Evolutionary conservation across 176 grass and related monocot genomes (phyloP), one percentile per base, ranked within the genome.

Genomic region (Aechmea fasciata): DNA sequence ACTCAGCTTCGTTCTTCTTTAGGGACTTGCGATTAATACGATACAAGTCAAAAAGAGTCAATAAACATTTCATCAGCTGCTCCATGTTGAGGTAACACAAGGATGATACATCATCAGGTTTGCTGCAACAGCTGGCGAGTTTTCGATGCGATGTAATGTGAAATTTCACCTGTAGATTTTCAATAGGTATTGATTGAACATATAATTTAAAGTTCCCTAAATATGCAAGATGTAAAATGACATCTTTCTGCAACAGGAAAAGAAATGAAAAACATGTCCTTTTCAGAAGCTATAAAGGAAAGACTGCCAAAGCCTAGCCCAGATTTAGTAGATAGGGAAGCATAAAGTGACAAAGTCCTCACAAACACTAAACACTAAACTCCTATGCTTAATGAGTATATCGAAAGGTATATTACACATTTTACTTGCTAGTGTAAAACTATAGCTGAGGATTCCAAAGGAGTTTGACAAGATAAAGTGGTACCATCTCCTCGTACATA

Each of bases 401-500:
- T 41, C 33, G 6, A 41, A 41, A 41, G 33, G 6, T 41, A 7
- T 41, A 41, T 41, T 41, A 41, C 33, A 41, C 33, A 41, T 41
- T 41, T 41, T 41, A 7, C 33, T 41, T 41, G 33, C 33, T 41
- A 41, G 33, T 7, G 33, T 41, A 41, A 41, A 41, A 41, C 4
- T 41, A 41, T 41, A 41, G 33, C 3, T 41, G 33, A 41, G 33
- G 70, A 61, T 14, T 28, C 70, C 48, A 68, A 41, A 26, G 70
- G 17, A 14, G 68, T 57, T 71, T 75, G 22, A 74, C 15, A 63
- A 76, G 62, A 87, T 68, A 69, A 52, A 69, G 51, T 25, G 65
- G 64, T 92, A 97, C 93, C 80, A 87, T 83, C 75, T 97, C 82
- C 73, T 97, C 86, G 47, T 97, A 92, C 75, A 97, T 92, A 70